These are phyloP conservation scores for Kwoniella heveanensis DNA, from an alignment of 768 basidiomycete genomes.

Conservation along the genomic window DNA sequence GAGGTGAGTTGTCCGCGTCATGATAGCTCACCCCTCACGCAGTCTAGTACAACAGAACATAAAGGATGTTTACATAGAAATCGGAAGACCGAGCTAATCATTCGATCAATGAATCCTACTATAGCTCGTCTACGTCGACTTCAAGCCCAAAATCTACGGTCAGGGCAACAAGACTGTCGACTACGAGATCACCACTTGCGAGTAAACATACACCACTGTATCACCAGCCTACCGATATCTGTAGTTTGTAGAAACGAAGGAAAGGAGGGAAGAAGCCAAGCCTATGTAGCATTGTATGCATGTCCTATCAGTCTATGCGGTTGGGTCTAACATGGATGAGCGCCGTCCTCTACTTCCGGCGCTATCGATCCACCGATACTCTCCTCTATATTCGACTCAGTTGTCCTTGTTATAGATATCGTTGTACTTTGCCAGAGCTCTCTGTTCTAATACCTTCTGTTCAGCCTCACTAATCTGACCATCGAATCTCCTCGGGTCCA, in stretches of 20 bases:
- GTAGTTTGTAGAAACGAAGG: neutral
- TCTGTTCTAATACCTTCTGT: conserved; percentile 6
- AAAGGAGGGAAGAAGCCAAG: no score
- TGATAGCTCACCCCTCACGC: no score
- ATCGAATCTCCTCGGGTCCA: conserved; percentile 21
- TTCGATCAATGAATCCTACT: neutral
- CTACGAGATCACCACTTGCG: conserved; percentile 46
- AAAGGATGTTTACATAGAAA: neutral
- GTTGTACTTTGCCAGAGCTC: conserved; percentile 19
- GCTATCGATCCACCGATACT: neutral
- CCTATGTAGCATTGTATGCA: conserved; percentile 8
- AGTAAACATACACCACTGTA: conserved; percentile 23
- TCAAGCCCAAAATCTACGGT: conserved; percentile 47
- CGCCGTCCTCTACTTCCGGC: neutral
- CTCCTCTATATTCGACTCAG: neutral
- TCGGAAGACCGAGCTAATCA: neutral
- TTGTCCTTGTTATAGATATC: conserved; percentile 28
- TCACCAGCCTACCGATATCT: neutral
- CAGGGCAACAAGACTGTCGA: conserved; percentile 52
- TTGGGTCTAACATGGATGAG: neutral
- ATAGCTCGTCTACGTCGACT: conserved; percentile 53
- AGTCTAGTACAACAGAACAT: no score
- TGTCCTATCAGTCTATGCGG: neutral
- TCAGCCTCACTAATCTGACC: neutral
- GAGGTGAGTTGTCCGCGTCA: no score